Percentiles rank a stretch among this genome's conserved stretches.
These are phyloP conservation scores for Pichia sp. DNA, from an alignment of 1,139 yeast species.

Conservation along the genomic window DNA sequence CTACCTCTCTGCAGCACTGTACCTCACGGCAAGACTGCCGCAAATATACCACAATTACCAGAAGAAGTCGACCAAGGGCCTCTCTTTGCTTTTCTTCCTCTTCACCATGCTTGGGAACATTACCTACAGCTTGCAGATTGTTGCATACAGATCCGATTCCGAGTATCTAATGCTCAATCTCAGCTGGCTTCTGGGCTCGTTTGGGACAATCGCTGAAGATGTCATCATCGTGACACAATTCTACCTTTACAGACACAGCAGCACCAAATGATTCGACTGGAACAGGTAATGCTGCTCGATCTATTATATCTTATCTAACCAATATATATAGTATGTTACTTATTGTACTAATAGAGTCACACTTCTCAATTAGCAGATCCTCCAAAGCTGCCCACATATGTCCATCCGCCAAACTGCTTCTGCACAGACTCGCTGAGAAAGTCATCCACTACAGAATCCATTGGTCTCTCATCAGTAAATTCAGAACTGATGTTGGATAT, in stretches of 20 bases:
- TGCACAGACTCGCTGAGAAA: slow-evolving; percentile 86
- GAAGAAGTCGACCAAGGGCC: slow-evolving; percentile 69
- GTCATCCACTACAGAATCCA: slow-evolving; percentile 93
- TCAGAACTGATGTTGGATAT: slow-evolving; percentile 92
- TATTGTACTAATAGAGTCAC: neutral
- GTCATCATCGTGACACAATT: slow-evolving; percentile 60
- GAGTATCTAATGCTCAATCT: slow-evolving; percentile 58
- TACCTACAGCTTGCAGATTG: slow-evolving; percentile 72
- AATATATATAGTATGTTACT: neutral
- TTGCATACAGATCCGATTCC: slow-evolving; percentile 58
- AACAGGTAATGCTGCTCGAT: neutral
- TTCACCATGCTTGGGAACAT: slow-evolving; percentile 73
- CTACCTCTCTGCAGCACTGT: slow-evolving; percentile 63
- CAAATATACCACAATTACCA: slow-evolving; percentile 69
- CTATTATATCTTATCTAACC: neutral
- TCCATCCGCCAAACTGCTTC: slow-evolving; percentile 98
- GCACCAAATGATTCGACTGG: neutral
- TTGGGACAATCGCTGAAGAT: slow-evolving; percentile 72
- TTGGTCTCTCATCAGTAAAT: slow-evolving; percentile 88
- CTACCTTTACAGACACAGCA: slow-evolving; percentile 43
- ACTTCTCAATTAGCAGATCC: neutral
- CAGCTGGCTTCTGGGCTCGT: slow-evolving; percentile 71
- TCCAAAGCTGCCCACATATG: slow-evolving; percentile 65
- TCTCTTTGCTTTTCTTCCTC: slow-evolving; percentile 68
- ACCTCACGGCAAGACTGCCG: slow-evolving; percentile 75